Conservation (phyloP, 225 moss, liverwort and hornwort species). For the Pseudisothecium myosuroides region DNA sequence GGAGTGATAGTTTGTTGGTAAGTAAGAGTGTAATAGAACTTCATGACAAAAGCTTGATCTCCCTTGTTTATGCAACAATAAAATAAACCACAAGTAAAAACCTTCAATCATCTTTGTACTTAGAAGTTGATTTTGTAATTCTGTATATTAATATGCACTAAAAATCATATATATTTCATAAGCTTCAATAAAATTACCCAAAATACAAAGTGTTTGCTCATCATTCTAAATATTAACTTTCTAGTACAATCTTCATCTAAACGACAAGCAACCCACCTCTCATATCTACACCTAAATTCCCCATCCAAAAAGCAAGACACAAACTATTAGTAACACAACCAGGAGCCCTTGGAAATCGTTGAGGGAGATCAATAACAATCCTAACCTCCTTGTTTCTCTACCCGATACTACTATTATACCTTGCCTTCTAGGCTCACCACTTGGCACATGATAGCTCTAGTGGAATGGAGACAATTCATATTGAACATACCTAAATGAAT, state of each 20-base stretch:
- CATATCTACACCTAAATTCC: background rate
- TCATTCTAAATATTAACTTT: background rate
- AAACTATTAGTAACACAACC: background rate
- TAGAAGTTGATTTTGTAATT: background rate
- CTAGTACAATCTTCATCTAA: background rate
- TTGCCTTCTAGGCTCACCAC: background rate
- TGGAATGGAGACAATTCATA: background rate
- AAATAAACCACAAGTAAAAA: background rate
- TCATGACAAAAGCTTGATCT: background rate
- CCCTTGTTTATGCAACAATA: background rate
- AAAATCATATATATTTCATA: background rate
- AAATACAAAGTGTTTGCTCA: background rate
- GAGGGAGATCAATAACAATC: background rate
- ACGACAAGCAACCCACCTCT: background rate
- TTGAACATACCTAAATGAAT: background rate
- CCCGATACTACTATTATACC: background rate
- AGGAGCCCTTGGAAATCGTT: background rate
- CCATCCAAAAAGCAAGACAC: background rate
- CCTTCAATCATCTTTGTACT: background rate
- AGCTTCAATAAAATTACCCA: background rate
- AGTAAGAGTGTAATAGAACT: background rate
- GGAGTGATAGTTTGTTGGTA: background rate
- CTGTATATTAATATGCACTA: background rate
- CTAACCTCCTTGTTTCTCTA: background rate
- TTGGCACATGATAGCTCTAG: background rate